Evolutionary conservation across 2,329 filamentous ascomycete genomes (phyloP).

Genomic region (Alternaria sp.): DNA sequence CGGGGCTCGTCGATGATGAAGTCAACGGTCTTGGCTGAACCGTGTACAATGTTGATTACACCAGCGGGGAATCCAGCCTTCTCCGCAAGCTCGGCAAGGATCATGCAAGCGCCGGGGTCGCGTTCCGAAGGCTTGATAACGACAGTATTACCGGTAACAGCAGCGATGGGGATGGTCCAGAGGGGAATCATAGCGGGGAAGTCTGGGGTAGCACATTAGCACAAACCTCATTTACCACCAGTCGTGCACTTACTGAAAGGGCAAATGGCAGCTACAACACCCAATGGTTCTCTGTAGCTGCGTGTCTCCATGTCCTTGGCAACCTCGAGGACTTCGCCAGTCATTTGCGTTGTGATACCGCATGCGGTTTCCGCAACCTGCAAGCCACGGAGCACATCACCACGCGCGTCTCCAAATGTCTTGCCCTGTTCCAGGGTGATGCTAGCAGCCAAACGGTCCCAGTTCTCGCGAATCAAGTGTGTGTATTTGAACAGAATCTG

Average conservation of each 20-base stretch:
- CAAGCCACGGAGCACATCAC: slow-evolving; percentile 80
- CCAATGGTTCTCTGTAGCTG: slow-evolving; percentile 80
- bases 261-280: slow-evolving; percentile 83
- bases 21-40: slow-evolving; percentile 79
- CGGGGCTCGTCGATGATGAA: slow-evolving; percentile 84
- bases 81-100: slow-evolving; percentile 78
- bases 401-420: slow-evolving; percentile 82
- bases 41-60: slow-evolving; percentile 84
- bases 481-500: slow-evolving; percentile 90
- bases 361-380: slow-evolving; percentile 86
- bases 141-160: slow-evolving; percentile 82
- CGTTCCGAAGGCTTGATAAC: slow-evolving; percentile 87
- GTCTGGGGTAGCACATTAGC: slow-evolving; percentile 58
- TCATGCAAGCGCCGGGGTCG: slow-evolving; percentile 84
- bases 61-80: slow-evolving; percentile 83
- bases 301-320: slow-evolving; percentile 90
- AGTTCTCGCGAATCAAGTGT: slow-evolving; percentile 79
- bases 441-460: slow-evolving; percentile 82
- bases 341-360: slow-evolving; percentile 79
- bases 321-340: slow-evolving; percentile 83
- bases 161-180: slow-evolving; percentile 88
- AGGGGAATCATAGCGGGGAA: slow-evolving; percentile 92
- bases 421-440: slow-evolving; percentile 90
- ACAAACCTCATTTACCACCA: not conserved
- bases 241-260: slow-evolving; percentile 71